Base-by-base conservation (phyloP, 2,329 filamentous ascomycete genomes). In the Paraconiothyrium brasiliense region DNA sequence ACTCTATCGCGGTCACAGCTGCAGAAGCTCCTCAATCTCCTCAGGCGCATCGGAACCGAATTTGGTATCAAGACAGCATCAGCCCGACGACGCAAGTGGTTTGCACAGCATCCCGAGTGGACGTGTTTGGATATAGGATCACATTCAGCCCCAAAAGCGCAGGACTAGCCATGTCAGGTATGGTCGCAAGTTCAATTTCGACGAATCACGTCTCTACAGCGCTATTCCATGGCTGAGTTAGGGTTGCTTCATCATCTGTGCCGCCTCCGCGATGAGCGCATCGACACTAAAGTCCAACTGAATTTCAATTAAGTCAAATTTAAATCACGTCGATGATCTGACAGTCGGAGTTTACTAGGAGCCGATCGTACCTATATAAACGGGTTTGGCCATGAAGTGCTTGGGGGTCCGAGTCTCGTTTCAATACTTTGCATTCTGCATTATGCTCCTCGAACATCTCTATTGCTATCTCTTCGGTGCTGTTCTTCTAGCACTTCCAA, bases 21-120 rank as follows among this genome's bases (percentile, higher is more conserved):
- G 34, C 43, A 20, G 43, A 35, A 24, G 9, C n/a, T 57, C 22
- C 43, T 57, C 14, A 27, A 39, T 13, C 43, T 57, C 30, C 41
- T 57, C 8, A 3, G 34, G 7, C 54, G 54, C 20, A 48, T 49
- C 22, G 54, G 43, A 20, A 39, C 54, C 5, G 43, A 57, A 27
- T 57, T 48, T 39, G 54, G 54, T 16, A 48, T 57, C 20, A 57
- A 27, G 44, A 30, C 20, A 44, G 54, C 54, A 37, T 30, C 30
- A 20, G 39, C 10, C 20, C 9, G 30, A 27, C 27, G 54, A 4
- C n/a, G 48, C 8, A 24, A 11, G n/a, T 57, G 54, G 43, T n/a
- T 57, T 27, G 54, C 43, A 6, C 30, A 48, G 30, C 43, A 57
- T 49, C 27, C 35, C n/a, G 43, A 48, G 2, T 35, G 44, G 24